Evolutionary conservation across 768 basidiomycete genomes (phyloP).

Genomic region (Boletus patriciae): DNA sequence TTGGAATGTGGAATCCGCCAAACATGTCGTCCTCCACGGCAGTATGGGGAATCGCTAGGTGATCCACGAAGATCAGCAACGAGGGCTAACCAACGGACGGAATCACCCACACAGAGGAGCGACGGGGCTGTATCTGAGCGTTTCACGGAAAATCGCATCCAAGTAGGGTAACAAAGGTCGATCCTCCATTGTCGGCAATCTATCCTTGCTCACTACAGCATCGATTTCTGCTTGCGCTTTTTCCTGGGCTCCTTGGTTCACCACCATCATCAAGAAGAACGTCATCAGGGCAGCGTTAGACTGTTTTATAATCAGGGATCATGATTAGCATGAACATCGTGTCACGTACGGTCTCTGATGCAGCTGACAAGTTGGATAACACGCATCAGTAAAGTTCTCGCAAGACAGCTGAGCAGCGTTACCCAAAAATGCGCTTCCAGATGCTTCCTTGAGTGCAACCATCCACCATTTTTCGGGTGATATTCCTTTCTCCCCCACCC

Average conservation of each 20-base stretch:
- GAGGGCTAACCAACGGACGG: neutral
- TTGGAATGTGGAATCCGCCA: neutral
- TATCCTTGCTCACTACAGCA: neutral
- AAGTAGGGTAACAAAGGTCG: constrained; percentile 7
- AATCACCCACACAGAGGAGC: constrained; percentile 5
- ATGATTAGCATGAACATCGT: neutral
- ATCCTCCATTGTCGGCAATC: constrained; percentile 5
- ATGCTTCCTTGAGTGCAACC: neutral
- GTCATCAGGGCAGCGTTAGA: neutral
- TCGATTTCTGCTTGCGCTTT: constrained; percentile 10
- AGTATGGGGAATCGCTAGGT: constrained; percentile 27
- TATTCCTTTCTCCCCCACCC: neutral
- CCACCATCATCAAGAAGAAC: constrained; percentile 13
- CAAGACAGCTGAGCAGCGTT: neutral
- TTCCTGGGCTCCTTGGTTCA: constrained; percentile 5
- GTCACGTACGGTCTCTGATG: constrained; percentile 5
- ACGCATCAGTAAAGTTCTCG: neutral
- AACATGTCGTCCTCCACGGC: constrained; percentile 42
- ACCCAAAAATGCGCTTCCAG: constrained; percentile 9
- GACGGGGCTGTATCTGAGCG: neutral
- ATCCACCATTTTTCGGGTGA: neutral
- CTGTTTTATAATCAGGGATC: too few relatives aligned
- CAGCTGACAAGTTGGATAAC: neutral
- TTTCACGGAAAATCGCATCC: constrained; percentile 10
- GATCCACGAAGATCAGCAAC: neutral